Percentiles rank a stretch among this genome's conserved stretches.
Conservation (phyloP, 164 flowering plant genomes). For the Sedum album region DNA sequence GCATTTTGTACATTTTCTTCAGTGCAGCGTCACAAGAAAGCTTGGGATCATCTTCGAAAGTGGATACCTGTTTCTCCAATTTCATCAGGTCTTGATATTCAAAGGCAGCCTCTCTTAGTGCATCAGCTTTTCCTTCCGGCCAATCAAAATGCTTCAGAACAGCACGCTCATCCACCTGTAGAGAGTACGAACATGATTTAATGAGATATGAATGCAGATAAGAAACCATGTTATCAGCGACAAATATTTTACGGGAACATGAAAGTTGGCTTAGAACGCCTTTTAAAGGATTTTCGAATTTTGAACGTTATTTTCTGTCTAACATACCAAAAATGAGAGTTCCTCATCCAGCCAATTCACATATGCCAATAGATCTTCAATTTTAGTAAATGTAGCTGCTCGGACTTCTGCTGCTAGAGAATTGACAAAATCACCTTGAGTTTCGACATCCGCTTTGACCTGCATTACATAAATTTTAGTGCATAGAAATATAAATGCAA, state of each 20-base stretch:
- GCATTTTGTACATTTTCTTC: constrained; percentile 92
- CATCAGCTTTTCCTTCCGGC: constrained; percentile 99
- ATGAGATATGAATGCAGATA: neutral
- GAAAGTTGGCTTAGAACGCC: too few species aligned
- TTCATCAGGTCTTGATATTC: constrained; percentile 84
- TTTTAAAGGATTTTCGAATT: too few species aligned
- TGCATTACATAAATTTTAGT: constrained; percentile 14
- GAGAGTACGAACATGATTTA: neutral
- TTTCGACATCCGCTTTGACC: constrained; percentile 99
- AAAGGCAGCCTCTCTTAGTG: constrained; percentile 91
- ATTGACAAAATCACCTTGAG: constrained; percentile 96
- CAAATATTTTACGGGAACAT: neutral
- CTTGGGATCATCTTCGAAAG: constrained; percentile 77
- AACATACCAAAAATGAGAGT: constrained; percentile 39
- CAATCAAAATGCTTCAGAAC: constrained; percentile 99
- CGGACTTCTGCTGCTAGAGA: constrained; percentile 90
- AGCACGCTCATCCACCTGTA: constrained; percentile 91
- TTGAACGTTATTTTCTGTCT: too few species aligned
- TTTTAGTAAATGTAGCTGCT: constrained; percentile 64
- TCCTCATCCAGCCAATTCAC: constrained; percentile 99
- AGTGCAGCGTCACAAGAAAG: constrained; percentile 80
- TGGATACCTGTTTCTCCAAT: constrained; percentile 60
- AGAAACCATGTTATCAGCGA: neutral
- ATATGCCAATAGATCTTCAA: constrained; percentile 77
- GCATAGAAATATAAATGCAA: neutral